phyloP scores from a whole-genome alignment of 768 basidiomycete species.

The Chiua virens region DNA sequence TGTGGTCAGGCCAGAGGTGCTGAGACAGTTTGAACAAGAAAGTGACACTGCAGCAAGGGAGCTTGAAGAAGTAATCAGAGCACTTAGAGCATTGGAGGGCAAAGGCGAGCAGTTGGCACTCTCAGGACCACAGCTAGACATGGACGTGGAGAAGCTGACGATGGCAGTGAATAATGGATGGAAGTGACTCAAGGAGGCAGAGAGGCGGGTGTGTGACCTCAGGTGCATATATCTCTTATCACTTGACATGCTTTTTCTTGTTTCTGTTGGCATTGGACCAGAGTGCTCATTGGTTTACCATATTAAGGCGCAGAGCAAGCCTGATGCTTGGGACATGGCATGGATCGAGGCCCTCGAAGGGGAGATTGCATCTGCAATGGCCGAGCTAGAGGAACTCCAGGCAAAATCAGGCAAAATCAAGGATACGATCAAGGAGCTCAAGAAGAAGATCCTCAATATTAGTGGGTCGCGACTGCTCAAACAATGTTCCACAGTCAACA shows the following conservation, averaged over 20 bases:
- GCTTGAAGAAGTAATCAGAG: conserved; percentile 53
- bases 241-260: background rate
- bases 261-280: background rate
- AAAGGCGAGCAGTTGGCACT: conserved; percentile 61
- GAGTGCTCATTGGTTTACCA: background rate
- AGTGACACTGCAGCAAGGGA: conserved; percentile 57
- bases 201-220: conserved; percentile 78
- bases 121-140: conserved; percentile 73
- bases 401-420: conserved; percentile 68
- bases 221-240: conserved; percentile 53
- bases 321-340: conserved; percentile 75
- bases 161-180: conserved; percentile 80
- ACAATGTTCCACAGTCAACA: conserved; percentile 90
- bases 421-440: conserved; percentile 77
- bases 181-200: conserved; percentile 53
- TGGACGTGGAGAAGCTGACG: conserved; percentile 76
- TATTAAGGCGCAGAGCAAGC: conserved; percentile 74
- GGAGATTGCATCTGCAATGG: conserved; percentile 56
- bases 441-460: conserved; percentile 90
- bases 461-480: conserved; percentile 86
- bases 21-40: conserved; percentile 76
- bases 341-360: conserved; percentile 74
- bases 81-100: conserved; percentile 54
- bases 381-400: conserved; percentile 65
- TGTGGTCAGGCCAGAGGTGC: conserved; percentile 72